phyloP scores from a whole-genome alignment of 208 protist species.

The Leishmania martiniquensis region DNA sequence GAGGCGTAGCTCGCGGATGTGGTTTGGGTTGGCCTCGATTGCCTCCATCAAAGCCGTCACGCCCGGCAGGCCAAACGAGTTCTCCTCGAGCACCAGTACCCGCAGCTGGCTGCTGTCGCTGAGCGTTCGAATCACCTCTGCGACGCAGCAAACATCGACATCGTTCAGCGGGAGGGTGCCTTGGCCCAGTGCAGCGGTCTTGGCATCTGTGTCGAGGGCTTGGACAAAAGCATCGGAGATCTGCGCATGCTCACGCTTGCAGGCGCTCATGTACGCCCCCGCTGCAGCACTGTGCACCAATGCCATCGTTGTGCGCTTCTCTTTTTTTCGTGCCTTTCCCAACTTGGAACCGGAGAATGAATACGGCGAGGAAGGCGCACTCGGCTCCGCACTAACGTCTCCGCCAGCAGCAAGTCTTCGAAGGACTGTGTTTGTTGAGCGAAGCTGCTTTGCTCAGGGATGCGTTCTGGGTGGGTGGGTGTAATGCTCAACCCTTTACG shows the following conservation, averaged over 20 bases:
- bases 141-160: slow-evolving; percentile 75
- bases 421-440: not conserved
- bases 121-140: slow-evolving; percentile 60
- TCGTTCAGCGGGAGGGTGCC: slow-evolving; percentile 70
- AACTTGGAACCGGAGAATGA: not conserved
- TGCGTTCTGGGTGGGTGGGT: not conserved
- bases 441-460: not conserved
- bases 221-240: slow-evolving; percentile 69
- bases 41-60: slow-evolving; percentile 82
- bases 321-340: not conserved
- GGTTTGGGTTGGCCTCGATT: slow-evolving; percentile 74
- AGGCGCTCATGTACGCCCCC: slow-evolving; percentile 67
- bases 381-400: not conserved
- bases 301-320: slow-evolving; percentile 11
- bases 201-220: slow-evolving; percentile 67
- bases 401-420: not conserved
- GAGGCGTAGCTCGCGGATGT: slow-evolving; percentile 83
- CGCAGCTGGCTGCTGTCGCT: slow-evolving; percentile 43
- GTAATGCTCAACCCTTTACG: not conserved
- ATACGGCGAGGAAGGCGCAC: not conserved
- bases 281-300: slow-evolving; percentile 32
- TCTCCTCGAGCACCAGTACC: slow-evolving; percentile 83
- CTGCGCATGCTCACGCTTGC: slow-evolving; percentile 67
- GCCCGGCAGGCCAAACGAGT: slow-evolving; percentile 80
- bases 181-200: slow-evolving; percentile 49